phyloP scores from a whole-genome alignment of 352 stramenopile genomes.

The Globisporangium sylvaticum region DNA sequence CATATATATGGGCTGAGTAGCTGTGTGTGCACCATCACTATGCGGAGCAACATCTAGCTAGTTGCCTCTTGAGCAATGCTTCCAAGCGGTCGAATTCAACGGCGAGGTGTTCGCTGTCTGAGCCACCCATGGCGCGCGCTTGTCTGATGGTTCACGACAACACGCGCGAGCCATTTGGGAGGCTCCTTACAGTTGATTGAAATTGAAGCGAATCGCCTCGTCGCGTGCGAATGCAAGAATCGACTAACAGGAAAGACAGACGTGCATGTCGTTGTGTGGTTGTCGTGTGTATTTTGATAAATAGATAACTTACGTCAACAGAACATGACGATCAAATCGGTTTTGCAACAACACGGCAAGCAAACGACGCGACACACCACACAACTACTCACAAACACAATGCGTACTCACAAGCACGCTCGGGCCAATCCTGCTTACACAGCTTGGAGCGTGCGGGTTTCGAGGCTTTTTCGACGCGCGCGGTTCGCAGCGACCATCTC shows the following conservation, averaged over 20 bases:
- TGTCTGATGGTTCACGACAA: not conserved
- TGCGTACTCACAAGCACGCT: not conserved
- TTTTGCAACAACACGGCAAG: not conserved
- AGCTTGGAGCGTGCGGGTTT: not conserved
- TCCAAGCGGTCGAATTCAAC: not conserved
- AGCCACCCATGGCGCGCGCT: not conserved
- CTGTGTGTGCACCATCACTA: no score
- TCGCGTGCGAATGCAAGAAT: not conserved
- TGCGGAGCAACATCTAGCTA: not conserved
- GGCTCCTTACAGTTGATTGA: not conserved
- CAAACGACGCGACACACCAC: not conserved
- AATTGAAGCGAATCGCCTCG: not conserved
- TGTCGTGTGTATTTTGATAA: conserved; percentile 6
- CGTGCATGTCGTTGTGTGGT: not conserved
- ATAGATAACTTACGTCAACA: conserved; percentile 14
- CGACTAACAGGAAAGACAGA: not conserved
- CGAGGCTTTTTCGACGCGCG: conserved; percentile 14
- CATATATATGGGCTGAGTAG: not conserved
- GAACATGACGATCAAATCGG: not conserved
- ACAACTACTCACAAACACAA: not conserved
- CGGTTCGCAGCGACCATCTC: conserved; percentile 19
- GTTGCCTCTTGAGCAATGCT: not conserved
- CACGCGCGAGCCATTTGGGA: not conserved
- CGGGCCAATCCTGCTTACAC: not conserved
- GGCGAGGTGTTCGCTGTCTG: not conserved